Conservation (phyloP, 2,329 filamentous ascomycete genomes). For the Botrytis cinerea region DNA sequence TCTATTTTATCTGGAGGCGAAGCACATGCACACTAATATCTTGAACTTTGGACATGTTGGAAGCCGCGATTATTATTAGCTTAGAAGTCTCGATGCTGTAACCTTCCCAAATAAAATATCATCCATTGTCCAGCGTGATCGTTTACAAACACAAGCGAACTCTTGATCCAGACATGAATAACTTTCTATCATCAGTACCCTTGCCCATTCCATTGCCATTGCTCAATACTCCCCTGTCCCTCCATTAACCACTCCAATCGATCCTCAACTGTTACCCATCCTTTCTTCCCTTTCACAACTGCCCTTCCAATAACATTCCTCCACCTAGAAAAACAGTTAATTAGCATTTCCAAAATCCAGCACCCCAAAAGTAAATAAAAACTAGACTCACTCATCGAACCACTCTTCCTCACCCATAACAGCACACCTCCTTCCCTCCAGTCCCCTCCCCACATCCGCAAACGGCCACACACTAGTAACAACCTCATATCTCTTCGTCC, state of each 20-base stretch:
- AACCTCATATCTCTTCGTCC: conserved; percentile 57
- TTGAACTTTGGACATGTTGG: neutral
- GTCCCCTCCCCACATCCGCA: conserved; percentile 49
- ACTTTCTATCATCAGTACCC: neutral
- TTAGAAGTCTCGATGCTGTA: neutral
- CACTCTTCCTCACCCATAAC: conserved; percentile 59
- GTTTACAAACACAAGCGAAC: neutral
- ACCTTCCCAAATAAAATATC: neutral
- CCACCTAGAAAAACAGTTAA: conserved; percentile 46
- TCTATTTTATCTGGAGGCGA: no score
- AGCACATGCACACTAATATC: neutral
- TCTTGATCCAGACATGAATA: neutral
- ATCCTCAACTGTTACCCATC: conserved; percentile 41
- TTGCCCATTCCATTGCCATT: conserved; percentile 15
- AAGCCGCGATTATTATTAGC: neutral
- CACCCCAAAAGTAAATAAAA: neutral
- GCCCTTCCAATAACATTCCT: conserved; percentile 48
- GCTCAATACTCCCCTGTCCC: conserved; percentile 28
- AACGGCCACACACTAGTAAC: conserved; percentile 60
- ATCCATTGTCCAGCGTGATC: neutral
- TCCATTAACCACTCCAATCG: conserved; percentile 40
- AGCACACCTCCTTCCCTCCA: conserved; percentile 46
- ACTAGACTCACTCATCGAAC: conserved; percentile 45
- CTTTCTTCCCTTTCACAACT: conserved; percentile 37
- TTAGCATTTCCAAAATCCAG: conserved; percentile 11